Evolutionary conservation across 345 rosid genomes (phyloP).

Genomic region (Limnanthes douglasii): DNA sequence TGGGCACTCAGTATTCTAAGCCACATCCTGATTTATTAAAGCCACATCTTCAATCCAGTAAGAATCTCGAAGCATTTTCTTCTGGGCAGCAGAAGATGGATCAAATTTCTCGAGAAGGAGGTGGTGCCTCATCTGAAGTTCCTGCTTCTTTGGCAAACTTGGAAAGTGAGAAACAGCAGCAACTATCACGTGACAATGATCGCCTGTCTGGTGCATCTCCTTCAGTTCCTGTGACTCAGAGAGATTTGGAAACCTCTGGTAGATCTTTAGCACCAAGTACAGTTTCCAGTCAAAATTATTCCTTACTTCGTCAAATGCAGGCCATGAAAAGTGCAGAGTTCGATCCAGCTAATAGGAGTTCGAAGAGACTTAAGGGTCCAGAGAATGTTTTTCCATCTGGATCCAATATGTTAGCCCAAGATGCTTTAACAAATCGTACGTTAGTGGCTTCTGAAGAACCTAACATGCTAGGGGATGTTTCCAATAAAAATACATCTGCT

Average conservation of each 20-base stretch:
- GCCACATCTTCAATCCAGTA: slow-evolving; percentile 19
- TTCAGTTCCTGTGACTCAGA: slow-evolving; percentile 20
- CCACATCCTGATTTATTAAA: slow-evolving; percentile 16
- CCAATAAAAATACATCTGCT: slow-evolving; percentile 14
- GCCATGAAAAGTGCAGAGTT: slow-evolving; percentile 32
- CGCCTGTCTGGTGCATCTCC: slow-evolving; percentile 13
- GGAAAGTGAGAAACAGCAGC: slow-evolving; percentile 21
- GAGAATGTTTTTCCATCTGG: slow-evolving; percentile 23
- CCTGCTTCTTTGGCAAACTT: slow-evolving; percentile 16
- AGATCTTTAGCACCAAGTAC: slow-evolving; percentile 34
- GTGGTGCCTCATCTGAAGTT: slow-evolving; percentile 17
- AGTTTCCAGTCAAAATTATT: slow-evolving; percentile 21
- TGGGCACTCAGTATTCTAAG: slow-evolving; percentile 23
- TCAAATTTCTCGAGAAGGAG: slow-evolving; percentile 21
- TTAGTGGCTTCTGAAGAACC: slow-evolving; percentile 20
- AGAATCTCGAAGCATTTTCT: slow-evolving; percentile 21
- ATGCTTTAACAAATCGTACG: slow-evolving; percentile 11
- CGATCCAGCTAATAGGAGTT: slow-evolving; percentile 28
- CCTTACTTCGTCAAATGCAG: slow-evolving; percentile 36
- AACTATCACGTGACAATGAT: slow-evolving; percentile 10
- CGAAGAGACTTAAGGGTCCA: slow-evolving; percentile 34
- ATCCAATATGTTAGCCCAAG: slow-evolving; percentile 23
- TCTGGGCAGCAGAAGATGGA: slow-evolving; percentile 22
- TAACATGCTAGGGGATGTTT: slow-evolving; percentile 18
- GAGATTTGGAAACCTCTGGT: slow-evolving; percentile 46